These are phyloP conservation scores for Aspergillus olivimuriae DNA, from an alignment of 495 filamentous ascomycete species.

Conservation along the genomic window DNA sequence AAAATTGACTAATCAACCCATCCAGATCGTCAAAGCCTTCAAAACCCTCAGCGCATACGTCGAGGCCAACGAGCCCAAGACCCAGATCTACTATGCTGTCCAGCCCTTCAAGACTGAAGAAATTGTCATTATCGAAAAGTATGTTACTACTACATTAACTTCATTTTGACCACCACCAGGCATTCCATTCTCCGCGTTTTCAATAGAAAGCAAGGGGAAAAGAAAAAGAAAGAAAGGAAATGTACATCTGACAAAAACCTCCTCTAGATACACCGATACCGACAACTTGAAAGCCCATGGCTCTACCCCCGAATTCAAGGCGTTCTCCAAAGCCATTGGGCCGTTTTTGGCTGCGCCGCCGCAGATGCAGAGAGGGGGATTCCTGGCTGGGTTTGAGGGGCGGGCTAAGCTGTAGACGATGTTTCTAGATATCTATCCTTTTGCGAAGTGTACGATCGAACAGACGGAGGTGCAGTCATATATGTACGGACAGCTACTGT, in stretches of 20 bases:
- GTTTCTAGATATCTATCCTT: too few species aligned
- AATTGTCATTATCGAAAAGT: constrained; percentile 4
- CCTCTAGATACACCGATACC: constrained; percentile 11
- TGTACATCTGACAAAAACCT: not conserved
- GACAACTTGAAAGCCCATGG: constrained; percentile 14
- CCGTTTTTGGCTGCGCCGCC: constrained; percentile 8
- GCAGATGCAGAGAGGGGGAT: constrained; percentile 9
- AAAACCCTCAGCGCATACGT: not conserved
- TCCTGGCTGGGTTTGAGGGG: constrained; percentile 13
- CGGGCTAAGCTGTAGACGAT: constrained; percentile 13
- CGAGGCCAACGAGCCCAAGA: constrained; percentile 3
- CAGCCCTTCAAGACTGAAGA: constrained; percentile 3
- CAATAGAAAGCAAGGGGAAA: too few species aligned
- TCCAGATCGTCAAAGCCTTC: constrained; percentile 1
- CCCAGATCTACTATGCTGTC: constrained; percentile 4
- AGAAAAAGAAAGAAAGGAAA: too few species aligned
- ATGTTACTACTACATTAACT: not conserved
- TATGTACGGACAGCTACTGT: too few species aligned
- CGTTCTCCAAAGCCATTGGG: constrained; percentile 11
- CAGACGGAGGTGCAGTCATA: too few species aligned
- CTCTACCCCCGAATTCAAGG: constrained; percentile 9
- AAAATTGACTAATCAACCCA: not conserved
- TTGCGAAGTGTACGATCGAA: too few species aligned
- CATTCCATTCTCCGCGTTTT: too few species aligned
- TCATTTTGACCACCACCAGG: too few species aligned